phyloP scores from a whole-genome alignment of 108 stramenopile genomes.

The Cyclostephanos tholiformis region DNA sequence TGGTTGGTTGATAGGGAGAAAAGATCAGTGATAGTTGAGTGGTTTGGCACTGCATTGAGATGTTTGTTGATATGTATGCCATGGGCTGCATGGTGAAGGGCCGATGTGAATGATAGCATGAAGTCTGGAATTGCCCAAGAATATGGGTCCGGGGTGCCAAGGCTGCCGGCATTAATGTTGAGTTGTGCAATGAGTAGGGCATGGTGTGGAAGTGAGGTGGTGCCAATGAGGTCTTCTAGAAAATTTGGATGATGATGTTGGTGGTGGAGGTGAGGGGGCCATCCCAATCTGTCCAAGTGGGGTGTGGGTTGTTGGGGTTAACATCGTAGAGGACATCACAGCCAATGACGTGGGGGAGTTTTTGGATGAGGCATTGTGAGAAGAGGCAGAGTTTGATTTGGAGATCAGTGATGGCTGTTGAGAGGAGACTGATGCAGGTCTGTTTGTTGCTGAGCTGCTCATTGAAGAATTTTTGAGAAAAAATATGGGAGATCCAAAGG shows the following conservation, averaged over 20 bases:
- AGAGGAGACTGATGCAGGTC: neutral
- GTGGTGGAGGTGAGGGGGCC: too few species aligned
- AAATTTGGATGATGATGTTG: too few species aligned
- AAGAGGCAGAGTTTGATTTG: neutral
- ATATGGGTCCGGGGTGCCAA: too few species aligned
- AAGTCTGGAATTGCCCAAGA: too few species aligned
- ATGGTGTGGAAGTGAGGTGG: neutral
- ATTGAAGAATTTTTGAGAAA: neutral
- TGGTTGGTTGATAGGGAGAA: too few species aligned
- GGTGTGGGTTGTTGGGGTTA: neutral
- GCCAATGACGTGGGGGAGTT: neutral
- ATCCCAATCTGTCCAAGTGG: neutral
- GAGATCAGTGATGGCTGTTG: neutral
- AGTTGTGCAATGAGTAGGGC: neutral
- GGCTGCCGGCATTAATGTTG: too few species aligned
- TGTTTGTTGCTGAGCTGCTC: neutral
- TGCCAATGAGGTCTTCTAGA: neutral
- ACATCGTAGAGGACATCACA: neutral
- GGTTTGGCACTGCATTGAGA: too few species aligned
- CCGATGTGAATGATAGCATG: too few species aligned
- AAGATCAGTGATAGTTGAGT: too few species aligned
- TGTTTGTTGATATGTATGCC: too few species aligned
- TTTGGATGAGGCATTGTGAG: constrained; percentile 6
- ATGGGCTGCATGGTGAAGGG: too few species aligned
- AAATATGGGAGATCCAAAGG: too few species aligned